Conservation (phyloP, 208 protist species). For the Giardia muris region DNA sequence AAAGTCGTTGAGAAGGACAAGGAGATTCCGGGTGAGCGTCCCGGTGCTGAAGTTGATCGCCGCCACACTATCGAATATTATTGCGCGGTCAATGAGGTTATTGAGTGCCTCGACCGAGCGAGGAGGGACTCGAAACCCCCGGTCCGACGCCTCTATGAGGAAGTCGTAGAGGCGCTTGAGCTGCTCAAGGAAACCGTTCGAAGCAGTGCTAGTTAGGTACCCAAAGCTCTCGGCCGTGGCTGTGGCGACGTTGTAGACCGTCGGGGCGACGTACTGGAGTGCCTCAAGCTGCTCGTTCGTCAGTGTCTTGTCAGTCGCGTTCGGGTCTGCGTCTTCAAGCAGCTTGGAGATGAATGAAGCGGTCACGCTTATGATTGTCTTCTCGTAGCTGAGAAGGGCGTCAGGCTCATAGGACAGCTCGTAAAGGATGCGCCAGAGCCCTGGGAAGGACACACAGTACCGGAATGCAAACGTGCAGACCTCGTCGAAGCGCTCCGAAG, state of each 20-base stretch:
- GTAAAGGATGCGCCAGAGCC: not conserved
- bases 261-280: not conserved
- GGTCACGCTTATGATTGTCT: not conserved
- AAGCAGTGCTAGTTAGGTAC: not conserved
- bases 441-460: not conserved
- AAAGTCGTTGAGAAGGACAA: not conserved
- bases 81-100: not conserved
- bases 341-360: not conserved
- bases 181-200: not conserved
- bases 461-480: not conserved
- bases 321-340: not conserved
- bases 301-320: not conserved
- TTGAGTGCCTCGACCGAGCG: not conserved
- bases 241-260: not conserved
- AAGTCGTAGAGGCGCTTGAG: not conserved
- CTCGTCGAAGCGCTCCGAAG: not conserved
- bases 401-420: not conserved
- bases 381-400: not conserved
- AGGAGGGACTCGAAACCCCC: not conserved
- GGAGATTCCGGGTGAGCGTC: not conserved
- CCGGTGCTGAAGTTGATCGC: not conserved
- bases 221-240: not conserved
- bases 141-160: not conserved
- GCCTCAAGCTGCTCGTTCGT: not conserved
- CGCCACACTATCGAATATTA: not conserved